A percentile compares a stretch with the other conserved stretches of the same genome.
phyloP scores from a whole-genome alignment of 2,329 filamentous ascomycete species.

The Mariannaea sp. region DNA sequence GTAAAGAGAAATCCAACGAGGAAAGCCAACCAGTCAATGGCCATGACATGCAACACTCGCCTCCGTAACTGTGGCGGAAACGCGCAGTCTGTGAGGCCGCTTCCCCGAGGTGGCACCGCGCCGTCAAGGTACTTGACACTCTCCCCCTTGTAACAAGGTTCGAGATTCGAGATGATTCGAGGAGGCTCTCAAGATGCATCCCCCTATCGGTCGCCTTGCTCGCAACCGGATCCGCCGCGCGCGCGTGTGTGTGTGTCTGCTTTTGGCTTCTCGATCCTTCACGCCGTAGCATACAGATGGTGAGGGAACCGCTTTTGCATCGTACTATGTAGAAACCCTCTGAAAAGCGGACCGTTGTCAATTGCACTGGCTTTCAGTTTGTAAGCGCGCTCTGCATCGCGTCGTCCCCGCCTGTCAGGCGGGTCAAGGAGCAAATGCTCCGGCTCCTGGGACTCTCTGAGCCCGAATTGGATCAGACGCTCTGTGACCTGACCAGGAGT shows the following conservation, averaged over 20 bases:
- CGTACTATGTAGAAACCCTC: neutral
- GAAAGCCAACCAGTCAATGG: too few species aligned
- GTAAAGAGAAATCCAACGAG: too few species aligned
- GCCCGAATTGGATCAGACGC: slow-evolving; percentile 36
- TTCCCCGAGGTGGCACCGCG: too few species aligned
- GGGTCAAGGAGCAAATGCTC: slow-evolving; percentile 44
- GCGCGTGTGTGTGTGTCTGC: too few species aligned
- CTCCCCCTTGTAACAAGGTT: too few species aligned
- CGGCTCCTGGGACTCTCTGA: slow-evolving; percentile 35
- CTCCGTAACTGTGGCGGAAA: too few species aligned
- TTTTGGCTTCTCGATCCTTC: neutral
- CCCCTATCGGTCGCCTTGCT: slow-evolving; percentile 7
- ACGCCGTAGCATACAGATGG: neutral
- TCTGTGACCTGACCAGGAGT: slow-evolving; percentile 33
- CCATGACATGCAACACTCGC: too few species aligned
- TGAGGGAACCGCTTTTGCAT: neutral
- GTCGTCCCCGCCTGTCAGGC: slow-evolving; percentile 39
- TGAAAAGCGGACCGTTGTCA: slow-evolving; percentile 28
- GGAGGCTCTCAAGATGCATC: slow-evolving; percentile 7
- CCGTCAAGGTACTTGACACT: too few species aligned
- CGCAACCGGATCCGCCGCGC: neutral
- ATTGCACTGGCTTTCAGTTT: slow-evolving; percentile 28
- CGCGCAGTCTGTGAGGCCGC: too few species aligned
- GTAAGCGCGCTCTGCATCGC: slow-evolving; percentile 40
- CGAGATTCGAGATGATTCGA: slow-evolving; percentile 12